A percentile compares a stretch with the other conserved stretches of the same genome.
Conservation (phyloP, 257 asterid genomes). For the Nicotiana sylvestris region DNA sequence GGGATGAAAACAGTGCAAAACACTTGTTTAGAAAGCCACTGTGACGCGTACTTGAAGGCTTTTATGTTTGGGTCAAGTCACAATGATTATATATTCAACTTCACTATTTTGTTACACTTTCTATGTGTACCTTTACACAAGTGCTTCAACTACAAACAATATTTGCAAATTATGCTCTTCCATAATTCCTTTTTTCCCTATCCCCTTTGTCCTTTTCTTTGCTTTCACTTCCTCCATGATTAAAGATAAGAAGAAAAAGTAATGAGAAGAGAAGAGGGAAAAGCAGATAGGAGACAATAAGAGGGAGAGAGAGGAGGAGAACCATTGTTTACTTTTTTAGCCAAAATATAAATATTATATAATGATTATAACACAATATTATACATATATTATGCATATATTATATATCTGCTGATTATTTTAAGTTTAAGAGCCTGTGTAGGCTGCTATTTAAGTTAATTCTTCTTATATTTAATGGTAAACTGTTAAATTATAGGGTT, state of each 20-base stretch:
- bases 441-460: too few species aligned
- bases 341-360: too few species aligned
- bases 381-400: too few species aligned
- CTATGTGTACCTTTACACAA: not conserved
- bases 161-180: not conserved
- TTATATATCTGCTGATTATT: too few species aligned
- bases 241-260: not conserved
- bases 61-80: constrained; percentile 22
- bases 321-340: too few species aligned
- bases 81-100: constrained; percentile 16
- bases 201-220: not conserved
- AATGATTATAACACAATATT: too few species aligned
- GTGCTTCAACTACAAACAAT: not conserved
- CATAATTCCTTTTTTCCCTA: not conserved
- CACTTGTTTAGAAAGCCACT: constrained; percentile 12
- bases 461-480: too few species aligned
- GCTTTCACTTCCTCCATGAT: not conserved
- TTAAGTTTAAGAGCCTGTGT: too few species aligned
- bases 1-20: not conserved
- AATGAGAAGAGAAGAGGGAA: too few species aligned
- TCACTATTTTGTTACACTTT: not conserved
- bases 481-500: too few species aligned
- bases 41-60: constrained; percentile 15
- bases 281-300: too few species aligned
- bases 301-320: too few species aligned